phyloP scores from a whole-genome alignment of 371 early-diverging fungal species.

The Paraphysoderma sedebokerense region DNA sequence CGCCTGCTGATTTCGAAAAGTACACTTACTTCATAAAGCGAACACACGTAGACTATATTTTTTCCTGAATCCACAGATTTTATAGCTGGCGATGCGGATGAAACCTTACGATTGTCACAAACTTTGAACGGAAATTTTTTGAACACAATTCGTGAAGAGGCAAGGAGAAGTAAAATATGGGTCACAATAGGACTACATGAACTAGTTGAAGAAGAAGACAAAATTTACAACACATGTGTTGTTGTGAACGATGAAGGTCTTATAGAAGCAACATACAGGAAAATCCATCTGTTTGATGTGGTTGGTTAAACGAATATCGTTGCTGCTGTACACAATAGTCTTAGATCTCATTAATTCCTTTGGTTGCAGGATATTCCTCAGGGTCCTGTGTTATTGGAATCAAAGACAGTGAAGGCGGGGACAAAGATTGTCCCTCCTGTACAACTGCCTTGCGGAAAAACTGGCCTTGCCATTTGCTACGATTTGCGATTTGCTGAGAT shows the following conservation, averaged over 20 bases:
- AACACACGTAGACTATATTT: conserved; percentile 39
- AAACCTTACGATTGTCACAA: conserved; percentile 28
- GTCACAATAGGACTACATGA: conserved; percentile 64
- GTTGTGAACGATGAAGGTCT: conserved; percentile 40
- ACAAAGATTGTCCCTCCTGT: conserved; percentile 27
- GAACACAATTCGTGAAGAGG: conserved; percentile 29
- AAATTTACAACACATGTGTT: conserved; percentile 48
- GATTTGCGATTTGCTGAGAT: conserved; percentile 68
- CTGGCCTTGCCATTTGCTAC: conserved; percentile 57
- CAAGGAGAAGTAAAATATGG: conserved; percentile 40
- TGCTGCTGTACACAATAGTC: not conserved
- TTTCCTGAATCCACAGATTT: conserved; percentile 74
- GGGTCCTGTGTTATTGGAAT: conserved; percentile 48
- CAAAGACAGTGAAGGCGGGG: conserved; percentile 36
- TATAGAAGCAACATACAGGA: conserved; percentile 40
- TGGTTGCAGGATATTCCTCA: conserved; percentile 19
- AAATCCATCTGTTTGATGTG: conserved; percentile 67
- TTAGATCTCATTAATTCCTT: not conserved
- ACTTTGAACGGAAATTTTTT: conserved; percentile 32
- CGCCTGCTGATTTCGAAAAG: not conserved
- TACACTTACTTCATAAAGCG: not conserved
- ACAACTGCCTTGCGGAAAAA: conserved; percentile 42
- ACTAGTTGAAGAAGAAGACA: conserved; percentile 15
- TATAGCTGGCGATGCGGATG: conserved; percentile 31
- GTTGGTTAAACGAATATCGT: conserved; percentile 7